Percentiles rank a stretch among this genome's conserved stretches.
Evolutionary conservation across 345 rosid genomes (phyloP).

Genomic region (Euclidium syriacum): DNA sequence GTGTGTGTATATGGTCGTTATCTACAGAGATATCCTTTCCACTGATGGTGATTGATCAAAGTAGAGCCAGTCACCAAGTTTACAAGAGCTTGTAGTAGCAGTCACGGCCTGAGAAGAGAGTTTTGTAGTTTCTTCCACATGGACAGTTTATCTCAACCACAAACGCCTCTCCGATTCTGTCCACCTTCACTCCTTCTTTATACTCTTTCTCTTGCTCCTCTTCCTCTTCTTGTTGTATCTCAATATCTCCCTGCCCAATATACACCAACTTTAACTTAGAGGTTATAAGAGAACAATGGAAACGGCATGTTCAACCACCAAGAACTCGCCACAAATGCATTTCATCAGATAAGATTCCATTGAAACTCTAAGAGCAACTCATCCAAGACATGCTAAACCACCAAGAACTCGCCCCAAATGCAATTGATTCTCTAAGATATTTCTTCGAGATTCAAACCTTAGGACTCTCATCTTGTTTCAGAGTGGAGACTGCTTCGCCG

Average conservation of each 20-base stretch:
- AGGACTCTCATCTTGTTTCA: slow-evolving; percentile 17
- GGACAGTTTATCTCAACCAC: slow-evolving; percentile 35
- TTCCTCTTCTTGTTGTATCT: slow-evolving; percentile 3
- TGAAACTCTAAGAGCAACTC: not conserved
- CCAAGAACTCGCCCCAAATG: no score
- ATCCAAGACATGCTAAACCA: no score
- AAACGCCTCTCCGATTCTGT: slow-evolving; percentile 33
- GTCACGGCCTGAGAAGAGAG: slow-evolving; percentile 37
- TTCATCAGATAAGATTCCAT: not conserved
- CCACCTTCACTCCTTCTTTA: slow-evolving; percentile 33
- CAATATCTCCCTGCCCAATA: slow-evolving; percentile 19
- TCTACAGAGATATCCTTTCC: slow-evolving; percentile 10
- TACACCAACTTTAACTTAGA: not conserved
- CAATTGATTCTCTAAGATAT: no score
- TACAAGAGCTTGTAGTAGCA: slow-evolving; percentile 37
- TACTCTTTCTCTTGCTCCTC: slow-evolving; percentile 7
- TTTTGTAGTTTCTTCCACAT: slow-evolving; percentile 27
- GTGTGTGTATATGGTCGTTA: not conserved
- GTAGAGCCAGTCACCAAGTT: not conserved
- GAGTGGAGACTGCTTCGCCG: slow-evolving; percentile 20
- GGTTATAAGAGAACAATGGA: not conserved
- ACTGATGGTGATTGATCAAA: not conserved
- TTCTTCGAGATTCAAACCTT: slow-evolving; percentile 10
- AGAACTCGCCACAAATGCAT: not conserved
- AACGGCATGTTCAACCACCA: not conserved